Conservation (phyloP, 1,284 basidiomycete genomes). For the Veloporphyrellus conicus region DNA sequence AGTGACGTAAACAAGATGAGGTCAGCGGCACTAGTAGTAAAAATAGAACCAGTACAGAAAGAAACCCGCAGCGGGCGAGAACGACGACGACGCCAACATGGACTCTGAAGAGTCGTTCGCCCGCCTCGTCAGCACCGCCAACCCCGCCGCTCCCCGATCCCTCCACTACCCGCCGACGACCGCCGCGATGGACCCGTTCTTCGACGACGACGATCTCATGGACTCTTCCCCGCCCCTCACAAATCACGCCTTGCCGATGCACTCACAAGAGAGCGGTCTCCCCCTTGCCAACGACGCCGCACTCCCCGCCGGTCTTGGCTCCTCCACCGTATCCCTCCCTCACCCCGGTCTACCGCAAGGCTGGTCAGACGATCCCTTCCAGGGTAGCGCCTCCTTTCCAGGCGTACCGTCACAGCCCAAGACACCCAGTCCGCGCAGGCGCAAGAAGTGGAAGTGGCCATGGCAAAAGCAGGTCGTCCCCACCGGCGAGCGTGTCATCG, state of each 20-base stretch:
- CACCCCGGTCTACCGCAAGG: conserved; percentile 52
- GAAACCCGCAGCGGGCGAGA: background rate
- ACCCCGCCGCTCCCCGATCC: conserved; percentile 58
- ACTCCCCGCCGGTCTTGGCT: conserved; percentile 53
- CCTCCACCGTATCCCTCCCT: conserved; percentile 39
- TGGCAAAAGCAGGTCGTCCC: conserved; percentile 64
- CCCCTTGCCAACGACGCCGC: conserved; percentile 56
- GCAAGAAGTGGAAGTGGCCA: conserved; percentile 63
- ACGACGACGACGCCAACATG: conserved; percentile 12
- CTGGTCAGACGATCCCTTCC: conserved; percentile 57
- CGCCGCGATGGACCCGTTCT: conserved; percentile 67
- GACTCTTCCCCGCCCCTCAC: background rate
- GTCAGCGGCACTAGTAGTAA: conserved; percentile 6
- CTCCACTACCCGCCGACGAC: conserved; percentile 25
- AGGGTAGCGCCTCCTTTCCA: conserved; percentile 44
- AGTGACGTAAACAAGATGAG: conserved; percentile 14
- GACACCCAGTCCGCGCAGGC: conserved; percentile 20
- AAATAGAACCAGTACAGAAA: background rate
- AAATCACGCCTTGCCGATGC: conserved; percentile 47
- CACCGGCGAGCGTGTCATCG: conserved; percentile 65
- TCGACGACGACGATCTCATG: conserved; percentile 56
- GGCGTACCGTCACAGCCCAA: conserved; percentile 14
- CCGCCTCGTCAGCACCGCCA: conserved; percentile 65
- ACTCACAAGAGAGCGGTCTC: conserved; percentile 66
- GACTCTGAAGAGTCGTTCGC: conserved; percentile 59